phyloP scores from a whole-genome alignment of 495 filamentous ascomycete genomes.

The Gamarada debralockiae region DNA sequence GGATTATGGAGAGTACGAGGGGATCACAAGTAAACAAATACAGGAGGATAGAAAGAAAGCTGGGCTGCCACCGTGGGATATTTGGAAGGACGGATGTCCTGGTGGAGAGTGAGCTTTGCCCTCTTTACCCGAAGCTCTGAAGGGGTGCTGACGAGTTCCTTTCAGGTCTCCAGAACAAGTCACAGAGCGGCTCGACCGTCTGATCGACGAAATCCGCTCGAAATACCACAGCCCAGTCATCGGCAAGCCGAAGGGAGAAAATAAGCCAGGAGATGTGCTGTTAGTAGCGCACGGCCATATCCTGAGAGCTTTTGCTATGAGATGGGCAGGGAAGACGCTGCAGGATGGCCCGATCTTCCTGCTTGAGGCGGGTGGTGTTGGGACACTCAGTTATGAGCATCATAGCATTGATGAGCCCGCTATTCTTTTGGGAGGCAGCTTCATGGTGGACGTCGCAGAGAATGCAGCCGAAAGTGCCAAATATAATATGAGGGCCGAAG shows the following conservation, averaged over 20 bases:
- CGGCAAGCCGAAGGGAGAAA: conserved; percentile 38
- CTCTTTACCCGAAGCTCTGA: not conserved
- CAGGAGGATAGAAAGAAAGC: conserved; percentile 47
- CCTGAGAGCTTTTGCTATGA: conserved; percentile 82
- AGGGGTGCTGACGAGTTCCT: not conserved
- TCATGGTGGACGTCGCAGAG: conserved; percentile 52
- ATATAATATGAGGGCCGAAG: too few species aligned
- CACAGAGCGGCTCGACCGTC: conserved; percentile 45
- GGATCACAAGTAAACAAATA: conserved; percentile 75
- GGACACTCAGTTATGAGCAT: conserved; percentile 73
- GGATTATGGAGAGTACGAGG: conserved; percentile 97
- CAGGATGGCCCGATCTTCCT: conserved; percentile 63
- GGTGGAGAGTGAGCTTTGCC: conserved; percentile 53
- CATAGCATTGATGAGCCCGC: conserved; percentile 64
- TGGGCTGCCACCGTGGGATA: conserved; percentile 60
- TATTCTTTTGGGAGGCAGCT: conserved; percentile 63
- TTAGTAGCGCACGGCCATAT: conserved; percentile 83
- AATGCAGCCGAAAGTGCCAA: too few species aligned
- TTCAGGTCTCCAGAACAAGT: conserved; percentile 32
- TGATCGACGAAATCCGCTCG: conserved; percentile 69
- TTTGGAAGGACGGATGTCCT: conserved; percentile 79
- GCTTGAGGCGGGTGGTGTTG: conserved; percentile 81
- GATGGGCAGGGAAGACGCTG: conserved; percentile 73
- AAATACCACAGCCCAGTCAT: conserved; percentile 53
- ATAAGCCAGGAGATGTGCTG: conserved; percentile 44